Percentiles rank a stretch among this genome's conserved stretches.
These are phyloP conservation scores for Rutstroemia sydowiana DNA, from an alignment of 2,329 filamentous ascomycete genomes.

Conservation along the genomic window DNA sequence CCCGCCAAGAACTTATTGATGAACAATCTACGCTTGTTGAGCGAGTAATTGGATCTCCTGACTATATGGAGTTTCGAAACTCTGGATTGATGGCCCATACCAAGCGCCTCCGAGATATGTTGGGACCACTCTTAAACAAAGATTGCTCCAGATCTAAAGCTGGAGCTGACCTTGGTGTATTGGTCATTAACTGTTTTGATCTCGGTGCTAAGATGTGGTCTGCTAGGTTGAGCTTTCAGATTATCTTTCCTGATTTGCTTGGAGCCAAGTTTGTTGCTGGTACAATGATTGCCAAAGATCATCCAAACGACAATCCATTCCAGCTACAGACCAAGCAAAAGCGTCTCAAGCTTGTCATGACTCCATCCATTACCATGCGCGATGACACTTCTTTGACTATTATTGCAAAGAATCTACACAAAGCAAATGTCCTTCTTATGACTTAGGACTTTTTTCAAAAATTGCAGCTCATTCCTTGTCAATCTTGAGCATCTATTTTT, in stretches of 20 bases:
- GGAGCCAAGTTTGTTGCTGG: constrained; percentile 41
- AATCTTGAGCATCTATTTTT: background rate
- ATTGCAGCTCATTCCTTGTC: too few species aligned
- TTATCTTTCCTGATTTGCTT: constrained; percentile 44
- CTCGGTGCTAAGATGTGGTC: constrained; percentile 40
- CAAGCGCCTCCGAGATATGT: constrained; percentile 35
- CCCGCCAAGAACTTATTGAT: constrained; percentile 32
- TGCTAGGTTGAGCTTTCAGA: constrained; percentile 35
- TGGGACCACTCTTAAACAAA: constrained; percentile 37
- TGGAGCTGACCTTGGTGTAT: constrained; percentile 32
- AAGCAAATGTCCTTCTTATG: constrained; percentile 26
- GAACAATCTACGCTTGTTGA: constrained; percentile 33
- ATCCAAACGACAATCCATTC: constrained; percentile 33
- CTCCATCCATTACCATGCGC: constrained; percentile 46
- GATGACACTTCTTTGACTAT: constrained; percentile 35
- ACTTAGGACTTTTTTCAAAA: constrained; percentile 8
- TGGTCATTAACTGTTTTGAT: constrained; percentile 22
- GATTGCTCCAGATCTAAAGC: constrained; percentile 32
- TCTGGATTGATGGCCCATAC: constrained; percentile 17
- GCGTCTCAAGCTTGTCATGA: constrained; percentile 47
- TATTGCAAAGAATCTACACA: constrained; percentile 7
- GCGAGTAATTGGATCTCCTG: constrained; percentile 31
- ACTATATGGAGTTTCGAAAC: constrained; percentile 25
- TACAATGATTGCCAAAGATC: constrained; percentile 39
- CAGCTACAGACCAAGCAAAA: constrained; percentile 44